Percentiles rank a stretch among this genome's conserved stretches.
Conservation (phyloP, 1,284 basidiomycete species). For the Tilletiaria anomala region DNA sequence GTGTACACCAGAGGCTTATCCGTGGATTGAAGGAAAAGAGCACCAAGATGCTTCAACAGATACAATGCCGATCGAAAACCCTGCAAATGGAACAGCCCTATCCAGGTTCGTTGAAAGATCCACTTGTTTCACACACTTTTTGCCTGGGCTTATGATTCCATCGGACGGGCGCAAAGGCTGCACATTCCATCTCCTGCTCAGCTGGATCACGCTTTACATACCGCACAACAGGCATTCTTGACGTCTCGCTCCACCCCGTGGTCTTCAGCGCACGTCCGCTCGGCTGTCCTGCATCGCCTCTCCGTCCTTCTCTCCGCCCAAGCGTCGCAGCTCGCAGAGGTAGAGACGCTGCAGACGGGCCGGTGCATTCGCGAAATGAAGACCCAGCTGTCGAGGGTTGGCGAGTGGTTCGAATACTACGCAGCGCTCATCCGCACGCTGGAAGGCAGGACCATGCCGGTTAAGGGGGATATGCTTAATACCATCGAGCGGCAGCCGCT, state of each 20-base stretch:
- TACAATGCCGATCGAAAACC: too few species aligned
- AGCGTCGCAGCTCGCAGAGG: constrained; percentile 5
- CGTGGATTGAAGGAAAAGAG: too few species aligned
- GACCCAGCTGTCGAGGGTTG: constrained; percentile 9
- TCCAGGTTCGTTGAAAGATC: too few species aligned
- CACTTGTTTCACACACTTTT: too few species aligned
- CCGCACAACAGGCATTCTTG: constrained; percentile 5
- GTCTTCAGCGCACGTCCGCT: constrained; percentile 7
- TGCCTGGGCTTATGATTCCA: too few species aligned
- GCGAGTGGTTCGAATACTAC: constrained; percentile 13
- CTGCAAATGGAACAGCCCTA: too few species aligned
- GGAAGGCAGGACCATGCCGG: constrained; percentile 45
- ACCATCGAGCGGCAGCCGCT: constrained; percentile 62
- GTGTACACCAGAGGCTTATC: too few species aligned
- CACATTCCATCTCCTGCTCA: too few species aligned
- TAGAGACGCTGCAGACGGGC: constrained; percentile 9
- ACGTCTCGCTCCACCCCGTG: constrained; percentile 5
- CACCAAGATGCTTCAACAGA: too few species aligned
- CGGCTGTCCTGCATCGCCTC: constrained; percentile 6
- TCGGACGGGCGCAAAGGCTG: too few species aligned
- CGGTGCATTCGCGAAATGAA: constrained; percentile 10
- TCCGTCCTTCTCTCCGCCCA: constrained; percentile 6
- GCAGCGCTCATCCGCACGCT: constrained; percentile 4
- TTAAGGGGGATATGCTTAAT: constrained; percentile 60
- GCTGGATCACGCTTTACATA: constrained; percentile 4